phyloP scores from a whole-genome alignment of 805 yeast genomes.

The Starmerella stigmatis region DNA sequence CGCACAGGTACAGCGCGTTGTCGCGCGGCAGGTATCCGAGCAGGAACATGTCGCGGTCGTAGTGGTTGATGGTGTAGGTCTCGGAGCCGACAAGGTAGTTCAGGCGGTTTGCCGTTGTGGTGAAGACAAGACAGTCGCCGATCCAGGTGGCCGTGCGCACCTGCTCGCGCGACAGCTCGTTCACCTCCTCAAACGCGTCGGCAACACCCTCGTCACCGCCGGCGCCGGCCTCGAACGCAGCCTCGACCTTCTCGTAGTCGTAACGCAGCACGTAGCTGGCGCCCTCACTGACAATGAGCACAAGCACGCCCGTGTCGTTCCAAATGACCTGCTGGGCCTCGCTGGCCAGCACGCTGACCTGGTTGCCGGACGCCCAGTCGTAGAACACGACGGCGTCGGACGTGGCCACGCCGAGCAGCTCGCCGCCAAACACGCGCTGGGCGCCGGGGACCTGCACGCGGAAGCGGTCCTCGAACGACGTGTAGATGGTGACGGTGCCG shows the following conservation, averaged over 20 bases:
- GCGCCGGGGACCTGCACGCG: slow-evolving; percentile 54
- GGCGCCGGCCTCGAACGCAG: slow-evolving; percentile 47
- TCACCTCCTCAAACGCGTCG: slow-evolving; percentile 70
- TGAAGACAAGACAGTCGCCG: slow-evolving; percentile 91
- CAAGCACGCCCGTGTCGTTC: slow-evolving; percentile 88
- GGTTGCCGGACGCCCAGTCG: slow-evolving; percentile 82
- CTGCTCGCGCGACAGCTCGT: slow-evolving; percentile 62
- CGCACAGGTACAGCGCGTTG: slow-evolving; percentile 79
- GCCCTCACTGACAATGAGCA: slow-evolving; percentile 63
- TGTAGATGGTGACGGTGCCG: slow-evolving; percentile 57
- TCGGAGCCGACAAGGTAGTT: slow-evolving; percentile 94
- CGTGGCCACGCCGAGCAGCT: slow-evolving; percentile 66
- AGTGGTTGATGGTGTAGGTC: slow-evolving; percentile 83
- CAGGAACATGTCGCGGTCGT: slow-evolving; percentile 74
- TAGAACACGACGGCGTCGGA: slow-evolving; percentile 78
- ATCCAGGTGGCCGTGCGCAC: slow-evolving; percentile 89
- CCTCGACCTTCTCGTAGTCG: slow-evolving; percentile 55
- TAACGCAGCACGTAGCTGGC: slow-evolving; percentile 64
- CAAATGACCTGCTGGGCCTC: slow-evolving; percentile 66
- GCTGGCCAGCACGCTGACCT: slow-evolving; percentile 84
- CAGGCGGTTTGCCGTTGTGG: slow-evolving; percentile 75
- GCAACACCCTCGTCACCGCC: slow-evolving; percentile 73
- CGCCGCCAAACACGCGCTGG: slow-evolving; percentile 77
- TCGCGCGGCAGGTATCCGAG: slow-evolving; percentile 87
- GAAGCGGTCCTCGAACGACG: slow-evolving; percentile 61